Evolutionary conservation across 768 basidiomycete species (phyloP).

Genomic region (Rhizopogon vesiculosus): DNA sequence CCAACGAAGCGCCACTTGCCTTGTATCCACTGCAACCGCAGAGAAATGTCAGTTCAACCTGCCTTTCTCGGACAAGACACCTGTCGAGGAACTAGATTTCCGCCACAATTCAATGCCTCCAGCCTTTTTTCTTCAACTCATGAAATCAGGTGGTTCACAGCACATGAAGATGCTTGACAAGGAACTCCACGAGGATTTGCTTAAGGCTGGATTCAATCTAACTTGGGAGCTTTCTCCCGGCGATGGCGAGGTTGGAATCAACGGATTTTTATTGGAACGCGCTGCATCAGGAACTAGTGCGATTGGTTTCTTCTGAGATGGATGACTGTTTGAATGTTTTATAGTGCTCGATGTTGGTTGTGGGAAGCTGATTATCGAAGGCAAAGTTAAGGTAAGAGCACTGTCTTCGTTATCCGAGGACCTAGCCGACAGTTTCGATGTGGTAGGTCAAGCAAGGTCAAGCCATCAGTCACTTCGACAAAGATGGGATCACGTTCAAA

Average conservation of each 20-base stretch:
- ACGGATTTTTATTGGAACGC: neutral
- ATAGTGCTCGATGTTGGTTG: constrained; percentile 8
- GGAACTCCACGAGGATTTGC: neutral
- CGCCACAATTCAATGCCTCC: neutral
- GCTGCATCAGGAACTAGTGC: neutral
- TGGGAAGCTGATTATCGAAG: neutral
- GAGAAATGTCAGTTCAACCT: too few relatives aligned
- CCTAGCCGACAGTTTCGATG: neutral
- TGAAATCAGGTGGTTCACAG: neutral
- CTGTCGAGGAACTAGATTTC: too few relatives aligned
- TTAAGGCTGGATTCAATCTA: neutral
- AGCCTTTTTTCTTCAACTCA: neutral
- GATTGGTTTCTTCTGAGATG: neutral
- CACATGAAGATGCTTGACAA: neutral
- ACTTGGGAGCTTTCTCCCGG: neutral
- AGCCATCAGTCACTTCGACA: constrained; percentile 33
- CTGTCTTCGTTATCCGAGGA: neutral
- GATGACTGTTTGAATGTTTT: neutral
- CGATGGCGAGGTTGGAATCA: neutral
- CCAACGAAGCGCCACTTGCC: too few relatives aligned
- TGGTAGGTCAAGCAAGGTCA: constrained; percentile 27
- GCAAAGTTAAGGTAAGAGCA: neutral
- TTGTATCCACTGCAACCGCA: too few relatives aligned
- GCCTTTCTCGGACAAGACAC: too few relatives aligned
- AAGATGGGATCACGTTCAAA: constrained; percentile 36